Percentiles rank a stretch among this genome's conserved stretches.
Evolutionary conservation across 495 filamentous ascomycete genomes (phyloP).

Genomic region (Penicillium turbatum): DNA sequence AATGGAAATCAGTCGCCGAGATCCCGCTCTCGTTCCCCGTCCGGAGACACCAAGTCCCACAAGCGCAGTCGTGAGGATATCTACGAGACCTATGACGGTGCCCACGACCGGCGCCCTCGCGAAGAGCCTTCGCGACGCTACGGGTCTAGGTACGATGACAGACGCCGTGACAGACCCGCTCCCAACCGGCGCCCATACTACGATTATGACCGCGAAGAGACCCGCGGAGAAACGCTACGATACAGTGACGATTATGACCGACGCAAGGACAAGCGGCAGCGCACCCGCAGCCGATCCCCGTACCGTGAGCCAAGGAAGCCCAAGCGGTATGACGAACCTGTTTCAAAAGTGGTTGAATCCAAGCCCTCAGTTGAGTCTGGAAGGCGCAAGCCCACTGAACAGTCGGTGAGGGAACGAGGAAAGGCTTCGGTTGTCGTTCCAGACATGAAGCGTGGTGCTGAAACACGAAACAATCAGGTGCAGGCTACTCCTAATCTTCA

Average conservation of each 20-base stretch:
- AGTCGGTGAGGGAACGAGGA: slow-evolving; percentile 67
- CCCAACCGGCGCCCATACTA: slow-evolving; percentile 47
- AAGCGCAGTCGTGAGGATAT: slow-evolving; percentile 66
- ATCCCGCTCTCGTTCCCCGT: slow-evolving; percentile 41
- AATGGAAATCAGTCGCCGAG: slow-evolving; percentile 36
- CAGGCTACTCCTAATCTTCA: slow-evolving; percentile 33
- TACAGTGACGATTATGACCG: slow-evolving; percentile 59
- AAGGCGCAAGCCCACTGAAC: slow-evolving; percentile 44
- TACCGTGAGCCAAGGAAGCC: slow-evolving; percentile 41
- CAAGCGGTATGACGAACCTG: slow-evolving; percentile 41
- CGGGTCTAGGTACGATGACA: slow-evolving; percentile 35
- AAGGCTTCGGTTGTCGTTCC: slow-evolving; percentile 51
- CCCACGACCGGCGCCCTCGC: slow-evolving; percentile 45
- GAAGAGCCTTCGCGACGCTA: slow-evolving; percentile 45
- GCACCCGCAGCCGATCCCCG: slow-evolving; percentile 61
- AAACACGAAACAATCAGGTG: slow-evolving; percentile 60
- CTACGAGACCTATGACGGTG: slow-evolving; percentile 41
- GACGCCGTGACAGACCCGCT: slow-evolving; percentile 27
- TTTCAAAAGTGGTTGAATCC: slow-evolving; percentile 18
- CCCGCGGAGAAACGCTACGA: slow-evolving; percentile 40
- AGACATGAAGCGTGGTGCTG: slow-evolving; percentile 58
- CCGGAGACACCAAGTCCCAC: slow-evolving; percentile 51
- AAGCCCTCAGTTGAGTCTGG: slow-evolving; percentile 21
- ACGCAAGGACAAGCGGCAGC: slow-evolving; percentile 56
- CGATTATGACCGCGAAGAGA: slow-evolving; percentile 60